Evolutionary conservation across 257 asterid species (phyloP).

Genomic region (Cinchona pubescens): DNA sequence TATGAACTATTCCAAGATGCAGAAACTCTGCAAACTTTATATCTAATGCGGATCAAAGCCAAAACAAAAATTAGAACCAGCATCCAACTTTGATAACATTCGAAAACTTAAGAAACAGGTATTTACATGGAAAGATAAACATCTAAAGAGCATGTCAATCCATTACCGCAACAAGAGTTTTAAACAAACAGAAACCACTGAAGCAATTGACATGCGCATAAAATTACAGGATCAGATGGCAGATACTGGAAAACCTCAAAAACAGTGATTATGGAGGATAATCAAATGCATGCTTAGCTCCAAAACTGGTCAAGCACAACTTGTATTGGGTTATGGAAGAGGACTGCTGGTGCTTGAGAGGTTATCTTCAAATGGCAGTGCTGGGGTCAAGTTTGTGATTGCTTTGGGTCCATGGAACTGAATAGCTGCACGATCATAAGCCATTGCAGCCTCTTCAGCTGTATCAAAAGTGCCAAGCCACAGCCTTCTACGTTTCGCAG

Average conservation of each 20-base stretch:
- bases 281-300: not conserved
- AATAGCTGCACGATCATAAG: slow-evolving; percentile 24
- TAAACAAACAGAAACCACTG: not conserved
- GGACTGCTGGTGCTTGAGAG: not conserved
- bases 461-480: slow-evolving; percentile 34
- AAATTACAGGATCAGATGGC: not conserved
- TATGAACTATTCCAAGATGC: not conserved
- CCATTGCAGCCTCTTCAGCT: slow-evolving; percentile 31
- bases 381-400: slow-evolving; percentile 5
- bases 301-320: not conserved
- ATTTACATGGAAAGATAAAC: not conserved
- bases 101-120: not conserved
- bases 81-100: not conserved
- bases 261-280: not conserved
- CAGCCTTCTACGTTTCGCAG: slow-evolving; percentile 8
- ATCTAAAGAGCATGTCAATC: not conserved
- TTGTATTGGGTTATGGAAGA: not conserved
- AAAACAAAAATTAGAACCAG: not conserved
- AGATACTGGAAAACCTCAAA: not conserved
- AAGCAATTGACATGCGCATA: not conserved
- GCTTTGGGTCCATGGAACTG: slow-evolving; percentile 11
- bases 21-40: not conserved
- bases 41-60: not conserved
- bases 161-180: not conserved
- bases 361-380: not conserved